phyloP scores from a whole-genome alignment of 164 flowering plant species.

The Tetracentron sinense region DNA sequence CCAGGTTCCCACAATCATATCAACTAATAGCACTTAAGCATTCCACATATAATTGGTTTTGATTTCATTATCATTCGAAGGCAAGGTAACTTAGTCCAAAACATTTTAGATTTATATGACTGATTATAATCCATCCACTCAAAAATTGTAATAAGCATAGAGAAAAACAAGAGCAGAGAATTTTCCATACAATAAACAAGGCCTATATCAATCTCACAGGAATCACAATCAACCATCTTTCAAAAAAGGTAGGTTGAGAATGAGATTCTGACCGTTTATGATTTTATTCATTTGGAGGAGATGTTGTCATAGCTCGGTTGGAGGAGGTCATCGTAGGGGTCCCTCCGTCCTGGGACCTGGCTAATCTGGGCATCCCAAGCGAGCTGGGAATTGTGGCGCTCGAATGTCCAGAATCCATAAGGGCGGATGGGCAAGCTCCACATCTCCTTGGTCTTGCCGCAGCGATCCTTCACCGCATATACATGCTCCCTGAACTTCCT shows the following conservation, averaged over 20 bases:
- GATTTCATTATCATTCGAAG: no score
- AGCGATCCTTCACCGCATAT: slow-evolving; percentile 55
- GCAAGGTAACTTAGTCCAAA: no score
- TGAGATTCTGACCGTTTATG: neutral
- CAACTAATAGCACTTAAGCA: no score
- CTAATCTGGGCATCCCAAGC: slow-evolving; percentile 82
- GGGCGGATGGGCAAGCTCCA: slow-evolving; percentile 86
- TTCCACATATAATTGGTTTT: no score
- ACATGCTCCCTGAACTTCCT: slow-evolving; percentile 64
- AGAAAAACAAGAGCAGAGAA: neutral
- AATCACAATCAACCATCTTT: neutral
- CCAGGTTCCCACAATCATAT: no score
- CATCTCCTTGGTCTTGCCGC: slow-evolving; percentile 89
- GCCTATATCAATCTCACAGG: neutral
- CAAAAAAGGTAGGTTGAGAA: neutral
- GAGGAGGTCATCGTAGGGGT: slow-evolving; percentile 84
- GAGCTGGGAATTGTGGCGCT: slow-evolving; percentile 83
- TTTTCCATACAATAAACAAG: neutral
- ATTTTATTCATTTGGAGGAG: slow-evolving; percentile 8
- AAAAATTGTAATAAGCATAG: neutral
- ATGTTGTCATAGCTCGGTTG: slow-evolving; percentile 15
- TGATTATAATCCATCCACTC: neutral
- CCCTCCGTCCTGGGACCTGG: slow-evolving; percentile 75
- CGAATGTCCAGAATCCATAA: slow-evolving; percentile 97
- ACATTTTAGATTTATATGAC: neutral